phyloP scores from a whole-genome alignment of 495 filamentous ascomycete genomes.

The Talaromyces adpressus region DNA sequence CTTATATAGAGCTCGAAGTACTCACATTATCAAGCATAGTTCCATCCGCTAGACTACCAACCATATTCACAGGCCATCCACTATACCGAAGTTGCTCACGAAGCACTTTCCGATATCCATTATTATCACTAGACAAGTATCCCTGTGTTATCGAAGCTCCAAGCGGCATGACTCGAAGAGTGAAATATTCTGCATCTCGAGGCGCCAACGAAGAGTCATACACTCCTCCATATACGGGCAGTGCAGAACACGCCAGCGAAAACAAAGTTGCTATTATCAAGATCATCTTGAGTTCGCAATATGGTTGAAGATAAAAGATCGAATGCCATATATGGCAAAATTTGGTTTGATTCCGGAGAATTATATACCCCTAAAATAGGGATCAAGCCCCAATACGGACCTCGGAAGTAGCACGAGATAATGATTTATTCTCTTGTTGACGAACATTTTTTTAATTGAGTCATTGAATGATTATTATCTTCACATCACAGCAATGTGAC shows the following conservation, averaged over 20 bases:
- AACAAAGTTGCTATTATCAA: neutral
- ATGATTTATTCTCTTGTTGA: neutral
- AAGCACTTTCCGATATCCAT: conserved; percentile 45
- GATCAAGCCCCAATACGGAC: neutral
- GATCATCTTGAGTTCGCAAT: neutral
- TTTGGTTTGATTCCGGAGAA: neutral
- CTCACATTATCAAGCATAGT: neutral
- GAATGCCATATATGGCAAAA: neutral
- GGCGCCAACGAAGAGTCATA: neutral
- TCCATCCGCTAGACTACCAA: neutral
- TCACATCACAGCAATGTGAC: neutral
- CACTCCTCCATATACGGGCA: neutral
- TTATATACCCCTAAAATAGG: neutral
- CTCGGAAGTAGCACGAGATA: neutral
- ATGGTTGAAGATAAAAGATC: neutral
- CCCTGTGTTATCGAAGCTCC: conserved; percentile 55
- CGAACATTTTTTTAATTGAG: neutral
- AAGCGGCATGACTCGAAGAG: conserved; percentile 44
- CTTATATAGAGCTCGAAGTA: neutral
- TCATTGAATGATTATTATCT: neutral
- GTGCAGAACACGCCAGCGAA: neutral
- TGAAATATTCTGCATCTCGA: neutral
- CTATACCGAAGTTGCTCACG: conserved; percentile 28
- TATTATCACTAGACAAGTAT: conserved; percentile 39
- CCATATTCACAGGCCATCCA: neutral